phyloP scores from a whole-genome alignment of 1,284 basidiomycete genomes.

The Peniophora sp. region DNA sequence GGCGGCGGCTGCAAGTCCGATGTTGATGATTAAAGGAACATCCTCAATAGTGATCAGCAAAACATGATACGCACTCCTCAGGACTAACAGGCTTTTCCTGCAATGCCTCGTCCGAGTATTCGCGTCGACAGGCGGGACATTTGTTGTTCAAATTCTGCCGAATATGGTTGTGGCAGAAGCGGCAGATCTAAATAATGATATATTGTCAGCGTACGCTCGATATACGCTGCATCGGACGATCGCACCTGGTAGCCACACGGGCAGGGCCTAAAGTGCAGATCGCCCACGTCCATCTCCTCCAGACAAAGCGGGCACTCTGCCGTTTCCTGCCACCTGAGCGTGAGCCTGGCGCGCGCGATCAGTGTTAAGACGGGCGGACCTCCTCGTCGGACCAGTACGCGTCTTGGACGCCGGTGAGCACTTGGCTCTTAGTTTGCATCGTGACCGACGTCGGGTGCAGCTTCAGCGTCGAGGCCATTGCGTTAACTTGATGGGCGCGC shows the following conservation, averaged over 20 bases:
- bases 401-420: conserved; percentile 87
- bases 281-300: conserved; percentile 98
- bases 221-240: neutral
- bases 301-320: conserved; percentile 97
- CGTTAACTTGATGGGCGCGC: conserved; percentile 2
- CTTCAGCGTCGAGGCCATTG: conserved; percentile 14
- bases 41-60: neutral
- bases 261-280: conserved; percentile 99
- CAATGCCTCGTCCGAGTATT: conserved; percentile 89
- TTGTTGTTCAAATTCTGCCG: conserved; percentile 93
- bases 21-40: too few relatives aligned
- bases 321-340: conserved; percentile 66
- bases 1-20: conserved; percentile 68
- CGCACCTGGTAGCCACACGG: conserved; percentile 95
- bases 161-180: conserved; percentile 99
- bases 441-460: conserved; percentile 51
- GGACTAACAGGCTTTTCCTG: conserved; percentile 95
- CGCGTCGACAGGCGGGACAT: conserved; percentile 93
- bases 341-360: neutral
- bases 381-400: conserved; percentile 99
- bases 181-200: conserved; percentile 70
- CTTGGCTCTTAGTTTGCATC: conserved; percentile 75
- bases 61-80: conserved; percentile 72
- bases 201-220: neutral
- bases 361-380: conserved; percentile 8